Evolutionary conservation across 2,329 filamentous ascomycete species (phyloP).

Genomic region (Curvularia verruculosa): DNA sequence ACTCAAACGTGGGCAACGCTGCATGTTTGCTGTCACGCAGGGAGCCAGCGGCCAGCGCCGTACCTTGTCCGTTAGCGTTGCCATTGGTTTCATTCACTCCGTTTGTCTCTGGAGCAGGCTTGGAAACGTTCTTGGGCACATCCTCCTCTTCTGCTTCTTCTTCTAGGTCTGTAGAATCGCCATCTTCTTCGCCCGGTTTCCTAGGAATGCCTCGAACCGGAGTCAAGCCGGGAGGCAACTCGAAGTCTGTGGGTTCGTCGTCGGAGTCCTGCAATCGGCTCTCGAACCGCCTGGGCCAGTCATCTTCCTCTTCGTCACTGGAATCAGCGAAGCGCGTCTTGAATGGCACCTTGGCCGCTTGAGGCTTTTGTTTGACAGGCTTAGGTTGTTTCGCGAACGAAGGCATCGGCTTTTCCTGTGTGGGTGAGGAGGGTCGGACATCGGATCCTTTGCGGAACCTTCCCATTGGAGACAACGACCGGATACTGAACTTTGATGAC

Average conservation of each 20-base stretch:
- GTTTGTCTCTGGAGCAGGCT: slow-evolving; percentile 25
- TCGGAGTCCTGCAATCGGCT: slow-evolving; percentile 59
- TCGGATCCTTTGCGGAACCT: slow-evolving; percentile 54
- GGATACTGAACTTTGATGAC: slow-evolving; percentile 68
- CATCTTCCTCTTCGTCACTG: slow-evolving; percentile 62
- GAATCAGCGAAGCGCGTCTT: slow-evolving; percentile 70
- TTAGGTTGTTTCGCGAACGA: slow-evolving; percentile 32
- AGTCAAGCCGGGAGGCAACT: slow-evolving; percentile 49
- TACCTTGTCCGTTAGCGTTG: slow-evolving; percentile 31
- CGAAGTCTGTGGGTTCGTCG: slow-evolving; percentile 54
- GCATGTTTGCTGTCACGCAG: slow-evolving; percentile 48
- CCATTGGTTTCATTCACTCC: slow-evolving; percentile 23
- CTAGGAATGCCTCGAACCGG: slow-evolving; percentile 67
- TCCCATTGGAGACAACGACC: slow-evolving; percentile 71
- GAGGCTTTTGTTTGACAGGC: slow-evolving; percentile 22
- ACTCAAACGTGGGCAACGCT: slow-evolving; percentile 32
- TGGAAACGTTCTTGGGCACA: slow-evolving; percentile 14
- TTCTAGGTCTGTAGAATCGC: slow-evolving; percentile 61
- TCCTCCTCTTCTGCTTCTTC: slow-evolving; percentile 50
- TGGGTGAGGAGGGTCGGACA: slow-evolving; percentile 21
- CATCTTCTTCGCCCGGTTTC: slow-evolving; percentile 61
- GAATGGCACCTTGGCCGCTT: slow-evolving; percentile 31
- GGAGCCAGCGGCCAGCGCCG: slow-evolving; percentile 46
- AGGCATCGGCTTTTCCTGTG: slow-evolving; percentile 20
- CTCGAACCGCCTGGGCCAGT: slow-evolving; percentile 46